phyloP scores from a whole-genome alignment of 192 early-diverging fungal species.

The Coemansia sp. region DNA sequence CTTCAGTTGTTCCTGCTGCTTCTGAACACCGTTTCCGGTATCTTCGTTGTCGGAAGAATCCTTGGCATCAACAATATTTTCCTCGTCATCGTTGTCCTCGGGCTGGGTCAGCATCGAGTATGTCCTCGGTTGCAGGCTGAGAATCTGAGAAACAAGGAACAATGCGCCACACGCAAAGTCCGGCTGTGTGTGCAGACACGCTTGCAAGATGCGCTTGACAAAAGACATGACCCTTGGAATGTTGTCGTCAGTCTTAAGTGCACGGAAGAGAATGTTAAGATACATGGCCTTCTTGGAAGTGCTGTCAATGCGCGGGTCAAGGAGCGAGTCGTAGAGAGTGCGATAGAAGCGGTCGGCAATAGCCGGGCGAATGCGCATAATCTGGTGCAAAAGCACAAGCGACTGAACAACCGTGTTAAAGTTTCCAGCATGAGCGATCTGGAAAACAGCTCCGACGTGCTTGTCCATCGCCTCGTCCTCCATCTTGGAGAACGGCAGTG shows the following conservation, averaged over 20 bases:
- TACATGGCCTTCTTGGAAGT: slow-evolving; percentile 92
- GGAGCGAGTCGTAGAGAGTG: slow-evolving; percentile 83
- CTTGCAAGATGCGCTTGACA: slow-evolving; percentile 88
- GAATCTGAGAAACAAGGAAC: slow-evolving; percentile 78
- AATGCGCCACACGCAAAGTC: slow-evolving; percentile 86
- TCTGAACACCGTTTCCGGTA: slow-evolving; percentile 24
- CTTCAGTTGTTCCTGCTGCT: neutral
- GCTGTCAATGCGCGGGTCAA: slow-evolving; percentile 74
- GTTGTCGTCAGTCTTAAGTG: slow-evolving; percentile 74
- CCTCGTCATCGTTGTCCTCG: slow-evolving; percentile 41
- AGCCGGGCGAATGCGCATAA: slow-evolving; percentile 39
- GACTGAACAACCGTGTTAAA: slow-evolving; percentile 96
- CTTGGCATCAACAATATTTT: slow-evolving; percentile 9
- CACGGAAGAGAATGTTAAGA: slow-evolving; percentile 87
- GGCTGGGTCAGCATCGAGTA: slow-evolving; percentile 56
- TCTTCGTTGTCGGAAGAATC: slow-evolving; percentile 13
- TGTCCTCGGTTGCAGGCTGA: slow-evolving; percentile 58
- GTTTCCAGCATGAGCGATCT: slow-evolving; percentile 81
- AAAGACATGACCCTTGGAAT: slow-evolving; percentile 76
- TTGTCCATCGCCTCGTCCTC: slow-evolving; percentile 76
- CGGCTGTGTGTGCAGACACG: slow-evolving; percentile 66
- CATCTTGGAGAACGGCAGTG: slow-evolving; percentile 86
- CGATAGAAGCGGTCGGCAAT: slow-evolving; percentile 89
- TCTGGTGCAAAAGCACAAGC: slow-evolving; percentile 82
- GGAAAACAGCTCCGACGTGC: slow-evolving; percentile 90